Evolutionary conservation across 345 rosid genomes (phyloP), one percentile per base, ranked within the genome.

Genomic region (Camelina laxa): DNA sequence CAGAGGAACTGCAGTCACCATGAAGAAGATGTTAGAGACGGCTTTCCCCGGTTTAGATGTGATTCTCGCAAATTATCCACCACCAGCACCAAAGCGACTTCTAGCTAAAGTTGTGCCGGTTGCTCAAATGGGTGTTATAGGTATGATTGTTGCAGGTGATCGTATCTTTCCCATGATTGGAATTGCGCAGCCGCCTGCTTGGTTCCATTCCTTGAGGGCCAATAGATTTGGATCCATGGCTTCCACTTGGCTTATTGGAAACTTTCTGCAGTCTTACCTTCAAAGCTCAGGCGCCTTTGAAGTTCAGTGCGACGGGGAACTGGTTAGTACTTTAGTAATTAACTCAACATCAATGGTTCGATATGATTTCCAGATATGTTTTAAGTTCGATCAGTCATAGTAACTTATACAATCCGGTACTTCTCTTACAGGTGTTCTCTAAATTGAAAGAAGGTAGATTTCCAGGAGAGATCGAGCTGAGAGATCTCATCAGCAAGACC

Each of bases 201-300:
- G 94, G 96, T 86, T 84, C 74, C 77, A 82, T 71, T 80, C 85
- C 22, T 65, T 91, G 80, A 88, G 92, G 39, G 92, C 92, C 38
- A 93, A 93, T 72, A 87, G 85, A 74, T 93, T 93, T 65, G 96
- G 96, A 54, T 86, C 97, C 54, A 89, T 91, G 65, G 98, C 98
- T 13, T 82, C 90, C 20, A 82, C 91, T 72, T 89, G 96, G 97
- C 96, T 93, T 83, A 72, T 93, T 8, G 98, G 97, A 56, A 91
- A 93, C 80, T 76, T 88, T 45, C 35, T 91, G 73, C 98, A 91
- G 84, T 88, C 96, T 55, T 87, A 86, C 83, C 89, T 89, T 39
- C 92, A 88, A 77, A 84, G 92, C 83, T 88, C 92, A 7, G 98
- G 96, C 51, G 98, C 98, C 16, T 93, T 93, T 57, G 98, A 93